A percentile compares a stretch with the other conserved stretches of the same genome.
phyloP scores from a whole-genome alignment of 345 rosid genomes.

The Luvunga scandens region DNA sequence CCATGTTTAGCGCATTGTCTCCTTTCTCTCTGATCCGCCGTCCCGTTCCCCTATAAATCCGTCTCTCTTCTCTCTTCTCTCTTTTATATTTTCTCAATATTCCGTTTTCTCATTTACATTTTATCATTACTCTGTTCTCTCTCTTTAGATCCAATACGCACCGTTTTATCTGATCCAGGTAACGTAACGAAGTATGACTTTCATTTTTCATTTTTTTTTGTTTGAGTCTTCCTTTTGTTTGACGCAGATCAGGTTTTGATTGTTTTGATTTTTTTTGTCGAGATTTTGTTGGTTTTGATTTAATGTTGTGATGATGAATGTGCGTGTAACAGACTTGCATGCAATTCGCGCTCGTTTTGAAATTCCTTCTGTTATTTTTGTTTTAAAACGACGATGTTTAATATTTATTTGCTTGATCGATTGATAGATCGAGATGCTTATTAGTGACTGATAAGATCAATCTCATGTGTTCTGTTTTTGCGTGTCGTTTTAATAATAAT shows the following conservation, averaged over 20 bases:
- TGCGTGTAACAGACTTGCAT: neutral
- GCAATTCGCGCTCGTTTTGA: slow-evolving; percentile 2
- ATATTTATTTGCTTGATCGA: slow-evolving; percentile 3
- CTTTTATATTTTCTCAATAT: neutral
- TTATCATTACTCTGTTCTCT: neutral
- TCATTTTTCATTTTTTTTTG: neutral
- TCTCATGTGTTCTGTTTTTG: slow-evolving; percentile 1
- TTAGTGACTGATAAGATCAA: neutral
- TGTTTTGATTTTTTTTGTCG: neutral
- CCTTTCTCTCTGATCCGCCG: slow-evolving; percentile 11
- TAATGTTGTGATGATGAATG: slow-evolving; percentile 4
- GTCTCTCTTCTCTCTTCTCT: neutral
- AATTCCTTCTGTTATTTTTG: neutral
- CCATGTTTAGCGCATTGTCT: slow-evolving; percentile 12
- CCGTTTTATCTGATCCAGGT: slow-evolving; percentile 9
- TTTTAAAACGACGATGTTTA: neutral
- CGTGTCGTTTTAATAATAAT: slow-evolving; percentile 5
- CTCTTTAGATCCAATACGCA: slow-evolving; percentile 1
- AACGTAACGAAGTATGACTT: neutral
- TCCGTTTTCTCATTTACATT: neutral
- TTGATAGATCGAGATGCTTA: slow-evolving; percentile 18
- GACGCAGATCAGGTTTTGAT: neutral
- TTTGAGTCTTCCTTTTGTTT: neutral
- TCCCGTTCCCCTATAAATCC: neutral
- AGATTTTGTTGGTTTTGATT: neutral